phyloP scores from a whole-genome alignment of 2,329 filamentous ascomycete genomes.

The Calonectria fujianensis region DNA sequence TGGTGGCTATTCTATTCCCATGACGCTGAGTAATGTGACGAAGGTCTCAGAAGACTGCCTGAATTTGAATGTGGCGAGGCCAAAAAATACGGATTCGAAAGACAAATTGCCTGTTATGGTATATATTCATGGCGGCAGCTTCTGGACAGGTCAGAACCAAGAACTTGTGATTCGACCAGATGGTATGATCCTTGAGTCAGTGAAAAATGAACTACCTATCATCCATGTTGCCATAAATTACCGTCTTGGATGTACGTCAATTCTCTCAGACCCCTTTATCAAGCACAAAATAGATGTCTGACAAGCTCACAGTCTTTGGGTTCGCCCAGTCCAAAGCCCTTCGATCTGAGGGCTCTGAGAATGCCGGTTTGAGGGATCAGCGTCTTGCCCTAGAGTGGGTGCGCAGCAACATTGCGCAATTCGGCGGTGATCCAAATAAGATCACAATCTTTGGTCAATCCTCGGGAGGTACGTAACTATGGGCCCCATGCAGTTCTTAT shows the following conservation, averaged over 20 bases:
- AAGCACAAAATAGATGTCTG: not conserved
- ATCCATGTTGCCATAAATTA: slow-evolving; percentile 12
- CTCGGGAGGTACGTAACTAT: not conserved
- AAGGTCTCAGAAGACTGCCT: not conserved
- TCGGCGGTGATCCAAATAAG: slow-evolving; percentile 5
- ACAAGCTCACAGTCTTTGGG: not conserved
- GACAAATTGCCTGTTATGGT: slow-evolving; percentile 7
- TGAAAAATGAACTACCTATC: slow-evolving; percentile 2
- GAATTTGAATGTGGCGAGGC: slow-evolving; percentile 6
- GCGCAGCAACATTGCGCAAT: slow-evolving; percentile 1
- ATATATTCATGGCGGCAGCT: not conserved
- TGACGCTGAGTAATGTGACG: not conserved
- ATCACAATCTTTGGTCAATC: slow-evolving; percentile 20
- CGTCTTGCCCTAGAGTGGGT: slow-evolving; percentile 12
- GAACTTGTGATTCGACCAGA: not conserved
- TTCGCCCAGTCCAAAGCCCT: slow-evolving; percentile 10
- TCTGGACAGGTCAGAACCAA: slow-evolving; percentile 15
- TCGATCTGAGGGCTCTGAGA: slow-evolving; percentile 8
- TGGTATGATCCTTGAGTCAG: slow-evolving; percentile 10
- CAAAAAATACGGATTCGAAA: not conserved
- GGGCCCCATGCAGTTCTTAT: too few relatives aligned
- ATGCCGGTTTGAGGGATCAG: slow-evolving; percentile 8
- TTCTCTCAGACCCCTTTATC: not conserved
- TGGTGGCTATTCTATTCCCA: not conserved
- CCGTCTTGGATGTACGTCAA: not conserved